Evolutionary conservation across 2,329 filamentous ascomycete genomes (phyloP), one percentile per base, ranked within the genome.

Genomic region (Monilinia aucupariae): DNA sequence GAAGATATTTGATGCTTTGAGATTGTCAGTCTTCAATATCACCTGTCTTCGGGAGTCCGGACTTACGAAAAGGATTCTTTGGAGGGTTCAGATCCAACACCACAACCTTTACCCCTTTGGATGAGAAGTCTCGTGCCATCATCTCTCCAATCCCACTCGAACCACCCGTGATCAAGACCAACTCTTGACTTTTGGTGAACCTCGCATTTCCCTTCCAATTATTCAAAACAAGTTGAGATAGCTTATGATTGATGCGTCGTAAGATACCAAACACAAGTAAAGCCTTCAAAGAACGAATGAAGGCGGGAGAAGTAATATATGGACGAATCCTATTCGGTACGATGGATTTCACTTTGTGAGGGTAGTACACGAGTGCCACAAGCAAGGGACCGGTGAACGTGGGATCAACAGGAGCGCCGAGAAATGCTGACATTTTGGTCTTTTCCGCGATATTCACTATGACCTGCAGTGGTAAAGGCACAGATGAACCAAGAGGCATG

Each of bases 121-220:
- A 82, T 1, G 84, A 85, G 30, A 93, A 79, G 55, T 86, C 74
- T 66, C 80, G 78, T 15, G 88, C 87, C 20, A 91, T 81, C 48
- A 81, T 76, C 45, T 63, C 61, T 32, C 61, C 61, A 47, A 93
- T 91, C 0, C 89, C 90, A 66, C 84, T 84, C 53, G 85, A 83
- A 8, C 89, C 90, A 8, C 90, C 90, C 0, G 89, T 91, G n/a
- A 92, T 80, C 47, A 92, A 77, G 3, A 89, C 86, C 49, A 91
- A 78, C 75, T 91, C 88, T 55, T 80, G 81, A 37, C 78, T 78
- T 85, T 88, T 90, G 25, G 84, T 79, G 73, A 87, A 88, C 34
- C 72, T 75, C 32, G 72, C 75, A 68, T 83, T 81, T n/a, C 69
- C 70, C 13, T 72, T 76, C 76, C 79, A 83, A 70, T 80, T 80